A percentile compares a stretch with the other conserved stretches of the same genome.
Evolutionary conservation across 2,329 filamentous ascomycete genomes (phyloP).

Genomic region (Chaetomiaceae sp.): DNA sequence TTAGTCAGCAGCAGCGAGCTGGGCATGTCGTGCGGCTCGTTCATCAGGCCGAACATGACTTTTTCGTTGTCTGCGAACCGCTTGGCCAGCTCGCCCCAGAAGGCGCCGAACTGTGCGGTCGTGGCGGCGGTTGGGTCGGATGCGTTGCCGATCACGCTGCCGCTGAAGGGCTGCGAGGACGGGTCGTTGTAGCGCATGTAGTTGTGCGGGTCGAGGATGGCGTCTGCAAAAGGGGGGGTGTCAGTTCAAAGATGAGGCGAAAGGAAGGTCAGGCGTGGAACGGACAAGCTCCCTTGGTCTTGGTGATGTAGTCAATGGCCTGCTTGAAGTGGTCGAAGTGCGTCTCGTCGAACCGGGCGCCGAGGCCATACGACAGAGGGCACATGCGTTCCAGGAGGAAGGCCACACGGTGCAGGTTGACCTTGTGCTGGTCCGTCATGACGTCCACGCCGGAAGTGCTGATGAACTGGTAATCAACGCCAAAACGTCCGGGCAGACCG

Average conservation of each 20-base stretch:
- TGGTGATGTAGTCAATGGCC: conserved; percentile 47
- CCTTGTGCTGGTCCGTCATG: conserved; percentile 44
- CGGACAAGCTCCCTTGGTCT: conserved; percentile 39
- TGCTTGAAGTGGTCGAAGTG: conserved; percentile 43
- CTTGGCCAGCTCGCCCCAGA: conserved; percentile 46
- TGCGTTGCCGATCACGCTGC: conserved; percentile 46
- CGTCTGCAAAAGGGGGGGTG: conserved; percentile 28
- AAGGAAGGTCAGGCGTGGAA: background rate
- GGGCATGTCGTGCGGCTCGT: conserved; percentile 49
- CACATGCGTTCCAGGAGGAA: conserved; percentile 50
- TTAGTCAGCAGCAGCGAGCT: conserved; percentile 42
- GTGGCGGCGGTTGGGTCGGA: conserved; percentile 42
- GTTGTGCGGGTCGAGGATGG: conserved; percentile 49
- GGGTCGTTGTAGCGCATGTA: conserved; percentile 53
- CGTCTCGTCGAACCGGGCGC: conserved; percentile 47
- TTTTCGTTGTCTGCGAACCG: conserved; percentile 44
- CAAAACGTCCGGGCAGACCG: conserved; percentile 47
- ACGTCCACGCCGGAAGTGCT: conserved; percentile 41
- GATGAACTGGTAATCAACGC: conserved; percentile 49
- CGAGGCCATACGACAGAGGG: conserved; percentile 42
- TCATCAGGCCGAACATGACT: conserved; percentile 49
- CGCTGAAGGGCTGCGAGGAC: conserved; percentile 43
- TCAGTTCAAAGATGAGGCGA: background rate
- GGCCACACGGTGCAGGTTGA: conserved; percentile 46
- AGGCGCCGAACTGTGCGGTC: conserved; percentile 43